These are phyloP conservation scores for Bretschneidera sinensis DNA, from an alignment of 345 rosid species.

Conservation along the genomic window DNA sequence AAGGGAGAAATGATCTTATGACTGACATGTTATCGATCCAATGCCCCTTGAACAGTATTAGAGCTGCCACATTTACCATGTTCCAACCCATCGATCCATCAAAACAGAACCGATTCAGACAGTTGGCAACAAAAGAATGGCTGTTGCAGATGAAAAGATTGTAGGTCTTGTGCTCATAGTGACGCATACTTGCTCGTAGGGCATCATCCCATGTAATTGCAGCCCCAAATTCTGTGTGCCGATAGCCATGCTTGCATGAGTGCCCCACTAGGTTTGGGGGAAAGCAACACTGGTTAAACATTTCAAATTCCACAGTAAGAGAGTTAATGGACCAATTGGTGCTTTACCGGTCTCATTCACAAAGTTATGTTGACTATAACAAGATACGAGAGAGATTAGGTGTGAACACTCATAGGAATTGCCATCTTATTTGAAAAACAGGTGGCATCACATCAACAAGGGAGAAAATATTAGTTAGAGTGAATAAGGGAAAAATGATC, in stretches of 20 bases:
- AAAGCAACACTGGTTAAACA: conserved; percentile 65
- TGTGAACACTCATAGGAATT: too few relatives aligned
- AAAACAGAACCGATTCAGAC: conserved; percentile 69
- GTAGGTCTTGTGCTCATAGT: conserved; percentile 71
- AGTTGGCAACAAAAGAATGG: conserved; percentile 78
- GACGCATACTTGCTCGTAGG: conserved; percentile 36
- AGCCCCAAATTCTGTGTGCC: conserved; percentile 66
- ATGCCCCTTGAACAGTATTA: conserved; percentile 55
- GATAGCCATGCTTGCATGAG: conserved; percentile 67
- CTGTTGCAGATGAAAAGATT: conserved; percentile 92
- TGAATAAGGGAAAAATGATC: too few relatives aligned
- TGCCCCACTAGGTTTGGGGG: conserved; percentile 70
- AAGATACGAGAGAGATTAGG: too few relatives aligned
- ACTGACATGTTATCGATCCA: conserved; percentile 61
- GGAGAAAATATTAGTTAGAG: too few relatives aligned
- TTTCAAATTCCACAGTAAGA: conserved; percentile 13
- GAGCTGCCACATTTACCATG: conserved; percentile 66
- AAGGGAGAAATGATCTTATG: conserved; percentile 74
- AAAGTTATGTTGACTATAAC: too few relatives aligned
- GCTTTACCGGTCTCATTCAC: too few relatives aligned
- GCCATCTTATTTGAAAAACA: too few relatives aligned
- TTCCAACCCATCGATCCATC: conserved; percentile 81
- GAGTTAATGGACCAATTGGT: conserved; percentile 17
- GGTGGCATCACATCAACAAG: too few relatives aligned
- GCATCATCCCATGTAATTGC: conserved; percentile 87